A percentile compares a stretch with the other conserved stretches of the same genome.
Evolutionary conservation across 225 moss, liverwort and hornwort species (phyloP).

Genomic region (Polytrichum commune): DNA sequence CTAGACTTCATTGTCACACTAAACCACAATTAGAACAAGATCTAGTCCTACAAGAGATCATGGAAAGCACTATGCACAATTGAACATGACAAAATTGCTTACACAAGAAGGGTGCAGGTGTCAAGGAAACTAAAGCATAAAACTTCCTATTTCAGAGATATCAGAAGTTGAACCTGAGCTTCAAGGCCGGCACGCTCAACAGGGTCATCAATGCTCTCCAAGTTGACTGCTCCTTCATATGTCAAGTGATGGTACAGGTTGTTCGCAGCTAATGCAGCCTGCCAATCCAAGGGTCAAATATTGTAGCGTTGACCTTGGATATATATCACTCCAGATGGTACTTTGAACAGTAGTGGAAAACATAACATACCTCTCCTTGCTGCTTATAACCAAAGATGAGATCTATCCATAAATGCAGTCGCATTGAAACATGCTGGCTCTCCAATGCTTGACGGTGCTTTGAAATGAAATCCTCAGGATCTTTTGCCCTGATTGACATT

Average conservation of each 20-base stretch:
- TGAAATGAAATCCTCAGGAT: conserved; percentile 79
- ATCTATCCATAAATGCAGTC: conserved; percentile 92
- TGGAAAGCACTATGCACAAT: no score
- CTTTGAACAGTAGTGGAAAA: background rate
- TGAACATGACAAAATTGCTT: no score
- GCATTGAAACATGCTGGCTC: conserved; percentile 93
- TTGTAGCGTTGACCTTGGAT: background rate
- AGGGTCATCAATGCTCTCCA: conserved; percentile 83
- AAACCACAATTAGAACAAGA: no score
- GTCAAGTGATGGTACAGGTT: conserved; percentile 90
- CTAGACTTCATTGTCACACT: no score
- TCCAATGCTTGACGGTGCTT: conserved; percentile 97
- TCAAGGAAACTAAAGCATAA: background rate
- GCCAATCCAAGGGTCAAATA: conserved; percentile 6
- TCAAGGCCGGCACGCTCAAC: conserved; percentile 92
- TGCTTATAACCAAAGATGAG: conserved; percentile 94
- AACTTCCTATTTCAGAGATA: background rate
- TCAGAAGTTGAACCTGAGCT: conserved; percentile 67
- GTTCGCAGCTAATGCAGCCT: conserved; percentile 93
- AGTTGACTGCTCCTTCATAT: conserved; percentile 95
- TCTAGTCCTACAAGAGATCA: no score
- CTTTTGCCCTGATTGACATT: conserved; percentile 65
- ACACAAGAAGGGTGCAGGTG: no score
- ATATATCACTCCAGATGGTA: no score
- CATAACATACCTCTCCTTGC: conserved; percentile 71